phyloP scores from a whole-genome alignment of 257 asterid species.

The Solanum pinnatisectum region DNA sequence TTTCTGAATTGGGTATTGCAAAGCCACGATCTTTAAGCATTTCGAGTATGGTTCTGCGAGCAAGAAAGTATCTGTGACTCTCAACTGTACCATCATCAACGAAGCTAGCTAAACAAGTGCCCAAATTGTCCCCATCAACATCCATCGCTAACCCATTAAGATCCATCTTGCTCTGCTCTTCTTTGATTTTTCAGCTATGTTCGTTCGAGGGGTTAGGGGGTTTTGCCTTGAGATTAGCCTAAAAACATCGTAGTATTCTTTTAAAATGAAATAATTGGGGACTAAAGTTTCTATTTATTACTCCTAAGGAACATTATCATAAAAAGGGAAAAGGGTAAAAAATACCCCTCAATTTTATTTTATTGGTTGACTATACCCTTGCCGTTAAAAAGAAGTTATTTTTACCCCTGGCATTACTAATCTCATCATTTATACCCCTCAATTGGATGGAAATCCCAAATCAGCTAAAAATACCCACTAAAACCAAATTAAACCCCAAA shows the following conservation, averaged over 20 bases:
- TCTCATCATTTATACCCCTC: no score
- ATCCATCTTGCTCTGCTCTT: background rate
- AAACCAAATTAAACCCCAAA: no score
- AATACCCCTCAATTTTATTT: no score
- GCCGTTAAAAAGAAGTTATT: no score
- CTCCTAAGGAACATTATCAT: no score
- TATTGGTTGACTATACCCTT: no score
- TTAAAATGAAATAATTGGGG: background rate
- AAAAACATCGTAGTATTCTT: background rate
- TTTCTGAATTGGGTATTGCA: constrained; percentile 55
- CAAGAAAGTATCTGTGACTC: constrained; percentile 68
- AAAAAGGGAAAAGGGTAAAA: no score
- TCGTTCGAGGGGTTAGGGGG: background rate
- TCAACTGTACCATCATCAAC: constrained; percentile 50
- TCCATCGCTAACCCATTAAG: constrained; percentile 17
- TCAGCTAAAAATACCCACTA: no score
- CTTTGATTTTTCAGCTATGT: background rate
- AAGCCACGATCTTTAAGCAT: constrained; percentile 94
- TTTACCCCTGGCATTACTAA: no score
- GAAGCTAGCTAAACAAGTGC: constrained; percentile 40
- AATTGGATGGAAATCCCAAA: no score
- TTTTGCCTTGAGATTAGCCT: background rate
- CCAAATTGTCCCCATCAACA: constrained; percentile 12
- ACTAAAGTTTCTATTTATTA: background rate
- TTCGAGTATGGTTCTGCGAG: constrained; percentile 69